Percentiles rank a stretch among this genome's conserved stretches.
These are phyloP conservation scores for Teratosphaeria pseudoeucalypti DNA, from an alignment of 2,329 filamentous ascomycete species.

Conservation along the genomic window DNA sequence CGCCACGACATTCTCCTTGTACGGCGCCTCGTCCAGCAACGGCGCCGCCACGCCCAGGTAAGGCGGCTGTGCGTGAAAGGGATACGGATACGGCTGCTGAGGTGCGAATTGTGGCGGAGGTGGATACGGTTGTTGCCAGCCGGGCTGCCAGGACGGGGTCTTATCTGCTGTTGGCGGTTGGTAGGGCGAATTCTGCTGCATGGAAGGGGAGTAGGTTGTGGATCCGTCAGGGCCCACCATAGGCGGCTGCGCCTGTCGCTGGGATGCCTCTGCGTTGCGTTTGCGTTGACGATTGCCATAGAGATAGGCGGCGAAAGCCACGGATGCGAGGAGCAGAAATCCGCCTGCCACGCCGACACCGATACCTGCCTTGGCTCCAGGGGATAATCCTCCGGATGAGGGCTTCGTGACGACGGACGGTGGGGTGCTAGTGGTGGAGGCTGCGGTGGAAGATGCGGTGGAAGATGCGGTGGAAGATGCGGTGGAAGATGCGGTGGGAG, in stretches of 20 bases:
- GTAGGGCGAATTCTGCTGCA: constrained; percentile 1
- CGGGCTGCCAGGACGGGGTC: not conserved
- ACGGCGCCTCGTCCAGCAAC: not conserved
- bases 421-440: not conserved
- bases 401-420: not conserved
- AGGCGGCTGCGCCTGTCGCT: constrained; percentile 2
- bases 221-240: not conserved
- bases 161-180: not conserved
- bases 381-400: constrained; percentile 7
- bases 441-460: not conserved
- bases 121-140: not conserved
- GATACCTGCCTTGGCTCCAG: constrained; percentile 15
- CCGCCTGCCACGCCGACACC: constrained; percentile 15
- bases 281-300: constrained; percentile 6
- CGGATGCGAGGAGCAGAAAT: constrained; percentile 9
- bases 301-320: constrained; percentile 7
- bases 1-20: not conserved
- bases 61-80: not conserved
- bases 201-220: not conserved
- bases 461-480: not conserved
- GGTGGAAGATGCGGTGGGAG: not conserved
- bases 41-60: not conserved
- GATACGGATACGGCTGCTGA: not conserved
- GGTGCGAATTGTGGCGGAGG: not conserved
- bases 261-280: not conserved